Evolutionary conservation across 2,329 filamentous ascomycete species (phyloP).

Genomic region (Akanthomyces lecanii): DNA sequence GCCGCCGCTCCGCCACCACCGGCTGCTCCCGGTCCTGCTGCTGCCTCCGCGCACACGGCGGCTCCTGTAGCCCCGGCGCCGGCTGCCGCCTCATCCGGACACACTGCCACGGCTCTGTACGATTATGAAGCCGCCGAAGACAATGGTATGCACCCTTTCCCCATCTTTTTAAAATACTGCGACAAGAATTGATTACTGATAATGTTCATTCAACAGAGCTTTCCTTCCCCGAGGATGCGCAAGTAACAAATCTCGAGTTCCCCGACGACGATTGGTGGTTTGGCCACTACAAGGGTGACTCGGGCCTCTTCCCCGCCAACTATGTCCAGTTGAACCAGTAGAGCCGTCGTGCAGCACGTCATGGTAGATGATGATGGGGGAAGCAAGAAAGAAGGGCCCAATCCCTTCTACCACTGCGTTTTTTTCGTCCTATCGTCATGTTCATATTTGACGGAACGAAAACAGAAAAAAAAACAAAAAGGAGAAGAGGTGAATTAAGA

Average conservation of each 20-base stretch:
- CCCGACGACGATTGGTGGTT: constrained; percentile 99
- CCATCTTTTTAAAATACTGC: no score
- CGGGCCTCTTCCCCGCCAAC: constrained; percentile 78
- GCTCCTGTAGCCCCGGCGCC: constrained; percentile 36
- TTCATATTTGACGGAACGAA: neutral
- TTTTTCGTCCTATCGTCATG: no score
- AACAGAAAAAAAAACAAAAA: neutral
- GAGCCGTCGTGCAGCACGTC: neutral
- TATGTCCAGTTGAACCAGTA: constrained; percentile 56
- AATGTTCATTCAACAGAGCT: constrained; percentile 44
- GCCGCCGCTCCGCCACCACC: constrained; percentile 29
- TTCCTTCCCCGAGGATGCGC: constrained; percentile 86
- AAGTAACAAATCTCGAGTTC: constrained; percentile 80
- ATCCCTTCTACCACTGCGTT: no score
- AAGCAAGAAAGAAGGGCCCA: neutral
- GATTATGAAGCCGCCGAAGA: constrained; percentile 98
- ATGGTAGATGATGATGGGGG: neutral
- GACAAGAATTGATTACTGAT: constrained; percentile 26
- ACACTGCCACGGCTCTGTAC: constrained; percentile 80
- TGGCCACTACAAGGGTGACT: constrained; percentile 73
- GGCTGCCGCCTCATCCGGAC: constrained; percentile 41
- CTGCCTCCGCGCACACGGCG: constrained; percentile 28
- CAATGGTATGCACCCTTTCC: constrained; percentile 55
- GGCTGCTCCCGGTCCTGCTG: constrained; percentile 37
- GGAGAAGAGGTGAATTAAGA: neutral